Base-by-base conservation (phyloP, 1,284 basidiomycete genomes). In the Ganoderma resinaceum region DNA sequence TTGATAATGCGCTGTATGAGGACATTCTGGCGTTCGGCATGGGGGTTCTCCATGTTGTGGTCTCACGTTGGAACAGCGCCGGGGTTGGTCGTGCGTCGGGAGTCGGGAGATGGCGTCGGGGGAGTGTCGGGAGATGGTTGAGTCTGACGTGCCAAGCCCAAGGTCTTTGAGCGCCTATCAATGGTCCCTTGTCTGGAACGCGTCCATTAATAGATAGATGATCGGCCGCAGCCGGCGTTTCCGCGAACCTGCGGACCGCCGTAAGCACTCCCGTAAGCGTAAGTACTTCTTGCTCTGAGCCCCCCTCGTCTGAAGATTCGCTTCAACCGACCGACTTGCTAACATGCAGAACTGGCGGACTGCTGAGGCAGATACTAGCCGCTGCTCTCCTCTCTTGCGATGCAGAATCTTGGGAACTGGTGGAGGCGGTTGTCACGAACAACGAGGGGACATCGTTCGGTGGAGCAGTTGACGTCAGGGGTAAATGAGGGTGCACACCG, bases 1-100 rank as follows among this genome's bases (percentile, higher is more conserved):
- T 96, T 96, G 49, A 96, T 85, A 72, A 98, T 97, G 35, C 96
- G 88, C 76, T 96, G 95, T 3, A 97, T 85, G 40, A 97, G 86
- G 46, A 96, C 89, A 40, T 93, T 94, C 78, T 98, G 96, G 69
- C 94, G 86, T 80, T 96, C 95, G 70, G 95, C 94, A 77, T 97
- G 94, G 33, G 93, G 95, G 78, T 95, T 96, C 81, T 96, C 93
- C 95, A 96, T 96, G 61, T 63, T 35, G 57, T n/a, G 0, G 29
- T 31, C 31, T 35, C 31, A 3, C 5, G 31, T 57, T 0, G 31
- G 18, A 12, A 16, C 40, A 16, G 14, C 40, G 40, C 40, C 8
- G 9, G 9, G 40, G n/a, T n/a, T n/a, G n/a, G n/a, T n/a, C 8
- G 6, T 40, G 49, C 31, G 62, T 43, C n/a, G n/a, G n/a, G n/a